These are phyloP conservation scores for Lepidium aucheri DNA, from an alignment of 345 rosid genomes.

Conservation along the genomic window DNA sequence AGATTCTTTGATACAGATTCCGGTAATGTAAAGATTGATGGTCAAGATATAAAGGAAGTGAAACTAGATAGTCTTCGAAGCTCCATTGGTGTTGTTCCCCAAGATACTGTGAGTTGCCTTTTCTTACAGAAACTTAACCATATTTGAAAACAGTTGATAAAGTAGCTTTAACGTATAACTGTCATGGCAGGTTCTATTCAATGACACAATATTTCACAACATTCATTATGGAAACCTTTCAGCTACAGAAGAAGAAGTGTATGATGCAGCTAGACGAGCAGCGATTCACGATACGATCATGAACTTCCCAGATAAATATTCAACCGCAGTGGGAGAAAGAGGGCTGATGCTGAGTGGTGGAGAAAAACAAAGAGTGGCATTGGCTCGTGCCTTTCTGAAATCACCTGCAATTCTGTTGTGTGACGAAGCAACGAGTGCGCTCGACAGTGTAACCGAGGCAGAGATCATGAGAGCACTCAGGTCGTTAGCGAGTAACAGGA, in stretches of 20 bases:
- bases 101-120: constrained; percentile 70
- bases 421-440: constrained; percentile 96
- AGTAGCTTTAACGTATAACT: not conserved
- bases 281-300: constrained; percentile 83
- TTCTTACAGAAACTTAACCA: too few relatives aligned
- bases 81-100: constrained; percentile 87
- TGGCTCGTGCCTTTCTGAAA: constrained; percentile 90
- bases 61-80: constrained; percentile 58
- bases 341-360: constrained; percentile 97
- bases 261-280: constrained; percentile 77
- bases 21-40: constrained; percentile 78
- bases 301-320: constrained; percentile 77
- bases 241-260: constrained; percentile 81
- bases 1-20: constrained; percentile 70
- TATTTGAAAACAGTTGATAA: too few relatives aligned
- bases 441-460: constrained; percentile 92
- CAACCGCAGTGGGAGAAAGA: constrained; percentile 86
- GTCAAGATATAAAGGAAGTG: constrained; percentile 64
- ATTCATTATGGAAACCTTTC: constrained; percentile 86
- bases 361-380: constrained; percentile 94
- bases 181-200: constrained; percentile 73
- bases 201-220: constrained; percentile 88
- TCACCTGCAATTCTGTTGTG: constrained; percentile 75
- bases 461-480: constrained; percentile 74
- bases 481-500: constrained; percentile 67